Evolutionary conservation across 495 filamentous ascomycete species (phyloP).

Genomic region (Daldinia vernicosa): DNA sequence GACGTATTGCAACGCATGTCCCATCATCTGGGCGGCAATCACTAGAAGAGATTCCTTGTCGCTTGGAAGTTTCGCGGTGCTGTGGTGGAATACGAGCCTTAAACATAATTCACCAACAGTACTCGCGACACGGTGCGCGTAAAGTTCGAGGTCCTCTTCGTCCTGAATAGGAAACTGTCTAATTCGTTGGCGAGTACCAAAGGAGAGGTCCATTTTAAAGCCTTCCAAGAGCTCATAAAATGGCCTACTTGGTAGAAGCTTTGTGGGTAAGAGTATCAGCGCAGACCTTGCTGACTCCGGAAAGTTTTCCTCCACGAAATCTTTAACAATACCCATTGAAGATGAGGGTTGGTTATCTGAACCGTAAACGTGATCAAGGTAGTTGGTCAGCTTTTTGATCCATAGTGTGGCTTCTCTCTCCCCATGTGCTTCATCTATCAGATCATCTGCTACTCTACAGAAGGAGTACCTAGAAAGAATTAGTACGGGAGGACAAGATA

Average conservation of each 20-base stretch:
- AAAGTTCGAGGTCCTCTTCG: constrained; percentile 64
- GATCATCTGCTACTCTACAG: constrained; percentile 74
- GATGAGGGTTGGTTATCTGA: not conserved
- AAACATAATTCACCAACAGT: constrained; percentile 73
- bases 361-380: constrained; percentile 57
- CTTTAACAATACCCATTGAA: constrained; percentile 29
- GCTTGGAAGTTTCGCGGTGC: constrained; percentile 35
- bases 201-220: constrained; percentile 68
- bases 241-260: constrained; percentile 60
- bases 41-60: constrained; percentile 47
- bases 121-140: constrained; percentile 69
- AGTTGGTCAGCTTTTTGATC: constrained; percentile 61
- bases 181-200: constrained; percentile 40
- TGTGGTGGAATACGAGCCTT: constrained; percentile 67
- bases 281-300: constrained; percentile 57
- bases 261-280: constrained; percentile 62
- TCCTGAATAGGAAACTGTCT: constrained; percentile 61
- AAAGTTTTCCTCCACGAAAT: constrained; percentile 56
- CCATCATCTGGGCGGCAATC: constrained; percentile 66
- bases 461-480: constrained; percentile 66
- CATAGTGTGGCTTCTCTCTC: constrained; percentile 56
- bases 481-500: constrained; percentile 20
- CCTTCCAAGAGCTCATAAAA: constrained; percentile 68
- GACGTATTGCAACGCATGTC: constrained; percentile 72
- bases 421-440: constrained; percentile 66